A percentile compares a stretch with the other conserved stretches of the same genome.
Evolutionary conservation across 257 asterid genomes (phyloP).

Genomic region (Solanum boliviense): DNA sequence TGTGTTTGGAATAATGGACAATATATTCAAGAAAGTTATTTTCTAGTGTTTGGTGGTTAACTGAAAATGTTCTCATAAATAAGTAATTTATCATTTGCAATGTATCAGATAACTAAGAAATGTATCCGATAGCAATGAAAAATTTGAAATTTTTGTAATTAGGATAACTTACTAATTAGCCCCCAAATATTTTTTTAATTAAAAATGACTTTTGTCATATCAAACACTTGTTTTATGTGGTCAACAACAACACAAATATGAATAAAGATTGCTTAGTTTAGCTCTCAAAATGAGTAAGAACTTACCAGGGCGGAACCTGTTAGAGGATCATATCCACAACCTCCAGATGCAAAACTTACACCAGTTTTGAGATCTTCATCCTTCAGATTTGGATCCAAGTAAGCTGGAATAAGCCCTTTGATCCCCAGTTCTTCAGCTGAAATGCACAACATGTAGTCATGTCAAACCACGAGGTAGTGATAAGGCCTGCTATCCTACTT

Average conservation of each 20-base stretch:
- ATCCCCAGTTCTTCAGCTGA: slow-evolving; percentile 59
- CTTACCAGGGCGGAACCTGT: background rate
- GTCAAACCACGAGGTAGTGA: too few species aligned
- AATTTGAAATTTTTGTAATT: too few species aligned
- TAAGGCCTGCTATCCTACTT: too few species aligned
- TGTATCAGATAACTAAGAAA: too few species aligned
- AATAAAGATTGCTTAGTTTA: background rate
- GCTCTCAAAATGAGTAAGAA: background rate
- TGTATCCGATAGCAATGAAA: too few species aligned
- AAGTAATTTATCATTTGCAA: too few species aligned
- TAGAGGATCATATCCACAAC: slow-evolving; percentile 1
- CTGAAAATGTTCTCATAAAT: too few species aligned
- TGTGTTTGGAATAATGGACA: background rate
- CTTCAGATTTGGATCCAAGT: slow-evolving; percentile 44
- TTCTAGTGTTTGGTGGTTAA: background rate
- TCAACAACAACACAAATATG: background rate
- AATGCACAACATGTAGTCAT: background rate
- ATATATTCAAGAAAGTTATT: background rate
- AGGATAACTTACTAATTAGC: too few species aligned
- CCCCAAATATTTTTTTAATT: too few species aligned
- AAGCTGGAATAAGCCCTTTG: slow-evolving; percentile 47
- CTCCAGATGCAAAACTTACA: slow-evolving; percentile 87
- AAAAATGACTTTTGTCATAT: too few species aligned
- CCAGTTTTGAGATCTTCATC: slow-evolving; percentile 47
- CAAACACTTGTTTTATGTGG: background rate